Evolutionary conservation across 169 alveolate species (phyloP), one percentile per base, ranked within the genome.

Genomic region (Miamiensis avidus): DNA sequence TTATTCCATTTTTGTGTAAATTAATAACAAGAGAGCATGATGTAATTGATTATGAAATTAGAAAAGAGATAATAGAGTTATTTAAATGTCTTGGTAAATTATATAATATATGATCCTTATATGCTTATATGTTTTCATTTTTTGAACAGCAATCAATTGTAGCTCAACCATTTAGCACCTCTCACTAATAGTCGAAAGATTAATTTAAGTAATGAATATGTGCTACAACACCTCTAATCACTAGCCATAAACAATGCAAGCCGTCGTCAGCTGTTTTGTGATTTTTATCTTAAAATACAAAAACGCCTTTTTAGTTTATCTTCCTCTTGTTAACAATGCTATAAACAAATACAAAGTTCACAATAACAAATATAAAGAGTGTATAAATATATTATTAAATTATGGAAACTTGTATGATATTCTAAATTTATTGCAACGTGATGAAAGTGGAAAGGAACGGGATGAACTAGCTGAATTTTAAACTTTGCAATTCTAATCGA

Each of bases 1-100:
- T 86, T 0, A 75, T 86, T 27, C 90, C 90, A 77, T 86, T 86
- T 82, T 75, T 86, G 76, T 81, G 90, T 76, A 79, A 86, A 27
- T 81, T 81, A 25, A 74, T 86, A 6, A 75, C 74, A 27, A 86
- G 81, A 69, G 87, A 86, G 28, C 81, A 49, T 31, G 34, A 75
- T 15, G 15, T 76, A 72, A 34, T 30, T 25, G 65, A 78, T 28
- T 27, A 49, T 25, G 86, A 86, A 74, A 86, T 81, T 4, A 81
- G 84, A 32, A 75, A 65, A 20, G 90, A 86, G 31, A 86, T 86
- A 25, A 81, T 86, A 1, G 32, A 81, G 49, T 34, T 86, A 16
- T 81, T 86, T 79, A 84, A 74, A 4, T 49, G 74, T 27, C 81
- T 86, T 11, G 79, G 84, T 29, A 74, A 75, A 27, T 64, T 49